Base-by-base conservation (phyloP, 2,329 filamentous ascomycete species). In the Aspergillus unguis region DNA sequence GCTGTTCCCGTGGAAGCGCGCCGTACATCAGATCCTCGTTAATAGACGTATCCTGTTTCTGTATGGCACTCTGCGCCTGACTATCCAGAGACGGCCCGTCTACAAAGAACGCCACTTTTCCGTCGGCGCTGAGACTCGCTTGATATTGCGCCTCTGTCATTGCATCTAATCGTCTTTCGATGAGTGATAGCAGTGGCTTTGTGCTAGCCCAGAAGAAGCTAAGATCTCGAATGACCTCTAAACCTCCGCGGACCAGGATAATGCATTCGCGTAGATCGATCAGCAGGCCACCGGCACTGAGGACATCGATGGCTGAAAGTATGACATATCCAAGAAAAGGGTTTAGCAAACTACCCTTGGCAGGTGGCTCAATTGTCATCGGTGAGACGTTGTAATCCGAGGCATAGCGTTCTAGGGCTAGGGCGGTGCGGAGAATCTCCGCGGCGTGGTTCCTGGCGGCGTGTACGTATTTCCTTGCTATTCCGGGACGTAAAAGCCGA, bases 261-360 rank as follows among this genome's bases (percentile, higher is more conserved):
- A 87, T 75, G 27, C 81, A 73, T 8, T 75, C 71, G 1, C 77
- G 66, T 8, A 88, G 65, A 9, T 78, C 74, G 0, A 75, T 69
- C 5, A 85, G 66, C 1, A 75, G 64, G 1, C 85, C 83, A 4
- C 79, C 81, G 0, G 85, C 81, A 9, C 82, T 82, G 50, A 88
- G 74, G 1, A 88, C 81, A 59, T 90, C 87, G 32, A 86, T 75
- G 0, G 86, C 85, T 44, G 84, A 79, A 32, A 85, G 73, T 26
- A 86, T 78, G 5, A 80, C 79, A 57, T 82, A 82, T n/a, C 81
- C 82, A 17, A 83, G 74, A 56, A 85, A 84, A 0, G 85, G 84
- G n/a, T 78, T 80, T 0, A 82, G 79, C 37, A 81, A 77, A 4
- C 69, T 58, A 51, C 67, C 65, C 29, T 76, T 60, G n/a, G 54